These are phyloP conservation scores for Candida oleophila DNA, from an alignment of 805 yeast genomes.

Conservation along the genomic window DNA sequence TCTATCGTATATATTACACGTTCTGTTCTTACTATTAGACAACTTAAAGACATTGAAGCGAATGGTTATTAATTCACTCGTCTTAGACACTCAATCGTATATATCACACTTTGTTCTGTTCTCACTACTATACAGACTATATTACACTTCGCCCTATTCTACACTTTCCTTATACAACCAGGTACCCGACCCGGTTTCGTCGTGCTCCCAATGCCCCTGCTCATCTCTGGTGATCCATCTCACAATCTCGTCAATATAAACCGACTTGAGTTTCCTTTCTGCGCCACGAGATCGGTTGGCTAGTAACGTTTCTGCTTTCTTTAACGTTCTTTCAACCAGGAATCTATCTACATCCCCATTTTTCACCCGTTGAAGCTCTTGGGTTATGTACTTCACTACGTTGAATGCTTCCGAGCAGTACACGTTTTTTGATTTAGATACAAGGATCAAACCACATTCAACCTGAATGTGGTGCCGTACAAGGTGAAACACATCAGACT, in stretches of 20 bases:
- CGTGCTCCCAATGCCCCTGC: not conserved
- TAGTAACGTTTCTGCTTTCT: not conserved
- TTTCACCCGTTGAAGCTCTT: constrained; percentile 8
- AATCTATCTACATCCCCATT: not conserved
- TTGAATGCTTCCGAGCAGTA: constrained; percentile 4
- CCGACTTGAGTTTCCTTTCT: not conserved
- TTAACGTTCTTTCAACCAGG: not conserved
- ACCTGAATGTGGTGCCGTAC: constrained; percentile 26
- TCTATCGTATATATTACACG: too few relatives aligned
- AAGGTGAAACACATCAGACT: constrained; percentile 20
- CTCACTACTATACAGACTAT: not conserved
- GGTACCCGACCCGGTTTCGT: not conserved
- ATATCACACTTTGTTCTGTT: not conserved
- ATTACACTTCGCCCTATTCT: too few relatives aligned
- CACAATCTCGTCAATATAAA: not conserved
- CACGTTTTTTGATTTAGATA: constrained; percentile 23
- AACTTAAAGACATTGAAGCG: too few relatives aligned
- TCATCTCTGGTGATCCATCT: not conserved
- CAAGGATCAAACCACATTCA: constrained; percentile 19
- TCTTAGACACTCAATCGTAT: too few relatives aligned
- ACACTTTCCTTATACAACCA: not conserved
- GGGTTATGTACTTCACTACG: constrained; percentile 6
- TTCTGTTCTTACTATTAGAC: too few relatives aligned
- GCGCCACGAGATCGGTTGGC: too few relatives aligned
- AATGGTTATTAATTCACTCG: too few relatives aligned